Evolutionary conservation across 1,139 yeast species (phyloP), one percentile per base, ranked within the genome.

Genomic region (Tardiomyces digboiensis): DNA sequence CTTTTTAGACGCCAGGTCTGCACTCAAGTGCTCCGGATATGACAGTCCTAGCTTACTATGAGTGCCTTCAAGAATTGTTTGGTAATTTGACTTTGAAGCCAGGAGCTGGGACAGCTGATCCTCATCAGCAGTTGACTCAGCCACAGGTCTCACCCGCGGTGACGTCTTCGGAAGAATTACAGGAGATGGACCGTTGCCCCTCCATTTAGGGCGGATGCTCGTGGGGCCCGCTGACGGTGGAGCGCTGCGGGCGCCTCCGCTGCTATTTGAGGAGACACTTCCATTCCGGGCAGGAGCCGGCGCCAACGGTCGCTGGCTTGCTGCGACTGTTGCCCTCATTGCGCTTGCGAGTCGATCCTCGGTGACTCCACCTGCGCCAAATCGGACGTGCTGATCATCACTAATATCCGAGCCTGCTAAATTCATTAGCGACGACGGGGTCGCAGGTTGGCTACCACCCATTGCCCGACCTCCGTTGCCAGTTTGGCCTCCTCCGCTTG

Each of bases 51-150:
- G 58, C 42, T 65, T 68, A 43, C 54, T 59, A 53, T 68, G 71
- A 21, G 62, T 66, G 36, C 72, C 72, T 44, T 68, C 73, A n/a
- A 68, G 57, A 29, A 68, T 65, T 50, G 65, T 64, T 49, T 68
- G 73, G 49, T 68, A 67, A 49, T 68, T 68, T 29, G 71, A 65
- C 50, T 66, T 66, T 19, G 67, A 54, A 21, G 68, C 69, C 41
- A 64, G 58, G 41, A 65, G 49, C n/a, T 58, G 55, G 13, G 60
- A 53, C 33, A 61, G 49, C n/a, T n/a, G n/a, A 43, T 66, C 66
- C 2, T 44, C 50, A 33, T 39, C 45, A 18, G 16, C 14, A 7
- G 36, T 7, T 5, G 36, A 8, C 13, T 14, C 36, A 22, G 26
- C 36, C 36, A 8, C 16, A 10, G 37, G 37, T 3, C 37, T 19